These are phyloP conservation scores for Boletus vinaceobasis DNA, from an alignment of 768 basidiomycete genomes.

Conservation along the genomic window DNA sequence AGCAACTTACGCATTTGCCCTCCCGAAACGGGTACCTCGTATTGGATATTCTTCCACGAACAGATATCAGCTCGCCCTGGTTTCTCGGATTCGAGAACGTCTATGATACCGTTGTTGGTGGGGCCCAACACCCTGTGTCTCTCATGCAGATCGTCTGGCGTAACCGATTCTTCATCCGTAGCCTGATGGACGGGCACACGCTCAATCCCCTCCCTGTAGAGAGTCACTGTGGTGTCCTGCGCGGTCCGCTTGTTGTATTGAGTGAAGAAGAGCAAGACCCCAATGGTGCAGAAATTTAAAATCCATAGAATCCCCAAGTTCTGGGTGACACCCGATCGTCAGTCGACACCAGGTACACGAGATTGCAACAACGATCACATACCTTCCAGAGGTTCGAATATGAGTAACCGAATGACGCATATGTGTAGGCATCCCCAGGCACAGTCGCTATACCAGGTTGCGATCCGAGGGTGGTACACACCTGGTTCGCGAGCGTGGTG, in stretches of 20 bases:
- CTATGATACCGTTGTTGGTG: too few species aligned
- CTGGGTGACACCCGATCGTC: constrained; percentile 6
- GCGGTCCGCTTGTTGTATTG: constrained; percentile 30
- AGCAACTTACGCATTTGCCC: constrained; percentile 40
- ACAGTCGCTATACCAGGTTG: constrained; percentile 39
- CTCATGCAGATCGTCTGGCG: not conserved
- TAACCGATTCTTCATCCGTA: constrained; percentile 18
- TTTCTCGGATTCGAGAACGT: constrained; percentile 12
- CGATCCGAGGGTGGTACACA: constrained; percentile 43
- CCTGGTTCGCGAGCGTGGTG: constrained; percentile 33
- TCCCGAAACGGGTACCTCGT: constrained; percentile 48
- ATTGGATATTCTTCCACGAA: constrained; percentile 72
- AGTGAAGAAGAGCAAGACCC: constrained; percentile 35
- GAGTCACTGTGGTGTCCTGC: constrained; percentile 30
- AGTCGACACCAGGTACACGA: not conserved
- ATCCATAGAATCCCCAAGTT: constrained; percentile 44
- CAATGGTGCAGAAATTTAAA: constrained; percentile 41
- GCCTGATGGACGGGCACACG: not conserved
- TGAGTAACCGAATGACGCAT: constrained; percentile 28
- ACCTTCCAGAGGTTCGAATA: constrained; percentile 35
- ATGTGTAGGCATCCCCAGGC: constrained; percentile 40
- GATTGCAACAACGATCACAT: constrained; percentile 19
- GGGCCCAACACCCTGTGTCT: not conserved
- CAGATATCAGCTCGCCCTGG: constrained; percentile 51
- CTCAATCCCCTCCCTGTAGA: constrained; percentile 17